Base-by-base conservation (phyloP, 108 stramenopile species). In the Mediolabrus comicus region DNA sequence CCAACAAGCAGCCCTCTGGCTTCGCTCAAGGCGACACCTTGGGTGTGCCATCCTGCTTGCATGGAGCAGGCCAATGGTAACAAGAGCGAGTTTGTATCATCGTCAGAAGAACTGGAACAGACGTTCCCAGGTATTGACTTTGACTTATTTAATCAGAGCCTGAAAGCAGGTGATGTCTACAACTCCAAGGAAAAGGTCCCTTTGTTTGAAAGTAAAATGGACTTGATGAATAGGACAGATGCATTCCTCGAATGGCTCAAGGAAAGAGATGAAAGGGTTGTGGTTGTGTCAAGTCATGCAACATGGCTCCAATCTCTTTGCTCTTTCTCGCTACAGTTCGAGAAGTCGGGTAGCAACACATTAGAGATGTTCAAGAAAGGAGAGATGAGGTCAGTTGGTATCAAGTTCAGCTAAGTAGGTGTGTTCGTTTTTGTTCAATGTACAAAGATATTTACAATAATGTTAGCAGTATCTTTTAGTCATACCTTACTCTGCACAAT, bases 351-450 rank as follows among this genome's bases (percentile, higher is more conserved):
- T 24, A 86, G 85, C 55, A 83, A 86, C 64, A 86, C 74, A n/a
- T 53, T 70, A 9, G 90, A 87, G 51, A 75, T 90, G 69, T 91
- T 90, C 67, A 85, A 82, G 67, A 86, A 85, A 59, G 93, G 93
- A 29, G 81, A 89, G 29, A 86, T 94, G 75, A 85, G 88, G 57
- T 86, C 93, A 16, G 85, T 80, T 29, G 79, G 74, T 8, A 75
- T 80, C 38, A 80, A 80, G 53, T 80, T 80, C 38, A 53, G 62
- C 35, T 76, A 63, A 55, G 22, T 53, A 10, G 16, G n/a, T 53
- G 17, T 63, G 53, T 4, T 62, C 9, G 16, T 17, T 17, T 22
- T 53, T 28, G 55, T 55, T 57, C n/a, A n/a, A 28, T 57, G 0
- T 6, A 6, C 9, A 1, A 30, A 33, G 56, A 19, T 30, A 32